Percentiles rank a stretch among this genome's conserved stretches.
phyloP scores from a whole-genome alignment of 1,139 yeast species.

The Lodderomyces theae region DNA sequence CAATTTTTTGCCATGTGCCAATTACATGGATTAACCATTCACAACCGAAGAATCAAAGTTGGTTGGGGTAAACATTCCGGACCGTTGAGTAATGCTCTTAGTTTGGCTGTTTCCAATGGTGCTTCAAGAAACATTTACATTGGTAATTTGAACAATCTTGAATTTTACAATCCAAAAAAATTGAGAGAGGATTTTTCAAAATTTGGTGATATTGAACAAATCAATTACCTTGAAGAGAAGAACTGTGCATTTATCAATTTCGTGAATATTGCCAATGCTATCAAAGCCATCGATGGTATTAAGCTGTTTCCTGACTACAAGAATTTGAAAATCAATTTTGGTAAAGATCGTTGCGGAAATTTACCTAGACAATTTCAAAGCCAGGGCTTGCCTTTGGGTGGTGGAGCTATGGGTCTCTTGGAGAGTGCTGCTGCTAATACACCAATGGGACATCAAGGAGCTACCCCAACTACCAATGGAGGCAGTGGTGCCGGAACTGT shows the following conservation, averaged over 20 bases:
- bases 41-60: constrained; percentile 75
- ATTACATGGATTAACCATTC: constrained; percentile 76
- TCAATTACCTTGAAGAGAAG: constrained; percentile 74
- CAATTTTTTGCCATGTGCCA: constrained; percentile 89
- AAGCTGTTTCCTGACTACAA: constrained; percentile 51
- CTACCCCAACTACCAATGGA: constrained; percentile 6
- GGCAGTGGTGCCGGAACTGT: constrained; percentile 2
- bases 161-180: constrained; percentile 53
- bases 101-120: constrained; percentile 87
- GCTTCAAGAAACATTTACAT: constrained; percentile 90
- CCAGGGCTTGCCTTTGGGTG: constrained; percentile 16
- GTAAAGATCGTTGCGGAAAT: constrained; percentile 91
- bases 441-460: neutral
- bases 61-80: constrained; percentile 98
- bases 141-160: constrained; percentile 55
- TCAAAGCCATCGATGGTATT: constrained; percentile 70
- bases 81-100: constrained; percentile 75
- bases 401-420: constrained; percentile 17
- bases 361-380: constrained; percentile 56
- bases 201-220: constrained; percentile 80
- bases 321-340: constrained; percentile 71
- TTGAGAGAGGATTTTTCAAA: constrained; percentile 63
- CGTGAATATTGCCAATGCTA: constrained; percentile 76
- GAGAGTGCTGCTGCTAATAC: constrained; percentile 14
- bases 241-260: constrained; percentile 83